Percentiles rank a stretch among this genome's conserved stretches.
Evolutionary conservation across 768 basidiomycete species (phyloP).

Genomic region (Dioszegia hungarica): DNA sequence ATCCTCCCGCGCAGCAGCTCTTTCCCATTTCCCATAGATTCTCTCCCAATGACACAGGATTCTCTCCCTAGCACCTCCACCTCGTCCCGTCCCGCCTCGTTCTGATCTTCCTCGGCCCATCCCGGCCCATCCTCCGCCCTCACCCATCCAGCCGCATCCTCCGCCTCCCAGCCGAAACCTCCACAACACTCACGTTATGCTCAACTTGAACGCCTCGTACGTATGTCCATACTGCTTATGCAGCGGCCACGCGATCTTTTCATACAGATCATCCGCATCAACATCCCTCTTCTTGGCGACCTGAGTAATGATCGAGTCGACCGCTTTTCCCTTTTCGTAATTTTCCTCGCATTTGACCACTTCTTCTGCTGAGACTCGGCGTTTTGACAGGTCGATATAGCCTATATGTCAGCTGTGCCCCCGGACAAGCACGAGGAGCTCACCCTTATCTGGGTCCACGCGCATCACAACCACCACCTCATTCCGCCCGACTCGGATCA

Average conservation of each 20-base stretch:
- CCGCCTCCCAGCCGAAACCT: not conserved
- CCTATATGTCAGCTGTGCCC: slow-evolving; percentile 53
- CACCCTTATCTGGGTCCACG: slow-evolving; percentile 98
- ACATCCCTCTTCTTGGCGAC: slow-evolving; percentile 52
- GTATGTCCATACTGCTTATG: slow-evolving; percentile 88
- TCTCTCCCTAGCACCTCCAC: no score
- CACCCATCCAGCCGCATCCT: not conserved
- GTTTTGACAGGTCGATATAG: slow-evolving; percentile 97
- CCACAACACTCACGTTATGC: slow-evolving; percentile 66
- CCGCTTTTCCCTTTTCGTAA: slow-evolving; percentile 95
- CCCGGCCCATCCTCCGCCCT: not conserved
- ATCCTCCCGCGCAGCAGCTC: no score
- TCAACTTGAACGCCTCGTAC: slow-evolving; percentile 95
- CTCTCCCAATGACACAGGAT: no score
- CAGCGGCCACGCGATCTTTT: slow-evolving; percentile 87
- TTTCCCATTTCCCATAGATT: no score
- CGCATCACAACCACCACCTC: slow-evolving; percentile 97
- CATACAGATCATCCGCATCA: slow-evolving; percentile 75
- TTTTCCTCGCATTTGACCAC: slow-evolving; percentile 98
- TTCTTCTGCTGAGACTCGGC: slow-evolving; percentile 95
- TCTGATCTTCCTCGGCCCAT: not conserved
- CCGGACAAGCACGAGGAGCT: slow-evolving; percentile 22
- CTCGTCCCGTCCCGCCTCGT: not conserved
- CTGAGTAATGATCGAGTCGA: slow-evolving; percentile 58
- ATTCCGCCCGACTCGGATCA: slow-evolving; percentile 94